Base-by-base conservation (phyloP, 805 yeast species). In the Wickerhamomyces alni region DNA sequence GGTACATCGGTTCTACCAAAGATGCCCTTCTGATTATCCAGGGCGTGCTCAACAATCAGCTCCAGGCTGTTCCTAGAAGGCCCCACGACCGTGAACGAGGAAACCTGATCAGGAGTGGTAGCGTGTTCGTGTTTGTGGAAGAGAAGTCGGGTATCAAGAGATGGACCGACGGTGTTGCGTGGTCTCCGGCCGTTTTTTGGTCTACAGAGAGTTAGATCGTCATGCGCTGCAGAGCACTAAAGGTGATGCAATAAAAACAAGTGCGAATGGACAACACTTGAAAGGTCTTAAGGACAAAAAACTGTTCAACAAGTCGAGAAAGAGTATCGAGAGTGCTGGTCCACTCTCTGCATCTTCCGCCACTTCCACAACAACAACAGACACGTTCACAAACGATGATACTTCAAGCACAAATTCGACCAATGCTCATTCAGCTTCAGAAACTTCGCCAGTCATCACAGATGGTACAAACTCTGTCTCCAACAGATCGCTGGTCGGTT, bases 101-200 rank as follows among this genome's bases (percentile, higher is more conserved):
- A 1, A 60, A 63, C 4, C 65, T 87, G 36, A 87, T 89, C 26
- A 65, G 69, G 39, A 79, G 87, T 9, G 96, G 96, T 0, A 77
- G 79, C 48, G 79, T 87, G 1, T 88, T 89, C 61, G 87, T 91
- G 1, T 88, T 89, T 54, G 75, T 82, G 35, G 96, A 89, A 59
- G 87, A 83, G 48, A 67, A 74, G 11, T 79, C 89, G 0, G 88
- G 91, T 3, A 88, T 89, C 44, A 85, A 84, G 57, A 70, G 98
- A 43, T 89, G 98, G 98, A 89, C 98, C 1, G 98, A 89, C 55
- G 96, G 96, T n/a, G 75, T 86, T 12, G 69, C 89, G 12, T 89
- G 98, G 98, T 79, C 89, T 2, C 96, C 97, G 95, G 95, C 6
- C 70, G 93, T 42, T 89, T 89, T 51, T 65, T 89, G 26, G 80